Conservation (phyloP, 441 rosid genomes). For the Flueggea neowawraea region DNA sequence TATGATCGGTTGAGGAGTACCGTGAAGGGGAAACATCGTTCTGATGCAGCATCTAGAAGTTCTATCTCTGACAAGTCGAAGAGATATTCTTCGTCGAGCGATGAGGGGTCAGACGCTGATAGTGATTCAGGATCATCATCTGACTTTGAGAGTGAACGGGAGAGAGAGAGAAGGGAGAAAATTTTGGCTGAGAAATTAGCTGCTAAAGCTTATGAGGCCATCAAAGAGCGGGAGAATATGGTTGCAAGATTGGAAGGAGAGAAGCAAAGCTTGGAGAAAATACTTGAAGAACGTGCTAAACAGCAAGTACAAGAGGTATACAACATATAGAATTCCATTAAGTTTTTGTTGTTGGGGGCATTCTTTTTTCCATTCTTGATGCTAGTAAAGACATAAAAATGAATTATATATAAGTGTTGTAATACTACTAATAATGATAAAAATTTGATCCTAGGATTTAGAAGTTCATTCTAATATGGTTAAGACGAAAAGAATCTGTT, state of each 20-base stretch:
- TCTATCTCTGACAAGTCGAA: slow-evolving; percentile 40
- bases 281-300: slow-evolving; percentile 90
- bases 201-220: slow-evolving; percentile 69
- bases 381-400: too few species aligned
- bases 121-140: slow-evolving; percentile 70
- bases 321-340: not conserved
- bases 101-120: slow-evolving; percentile 54
- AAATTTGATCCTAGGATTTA: too few species aligned
- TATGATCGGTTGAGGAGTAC: slow-evolving; percentile 27
- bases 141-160: slow-evolving; percentile 78
- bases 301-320: slow-evolving; percentile 93
- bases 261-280: slow-evolving; percentile 92
- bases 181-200: slow-evolving; percentile 79
- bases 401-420: too few species aligned
- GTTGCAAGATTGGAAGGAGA: slow-evolving; percentile 96
- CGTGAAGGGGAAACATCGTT: slow-evolving; percentile 35
- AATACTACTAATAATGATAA: too few species aligned
- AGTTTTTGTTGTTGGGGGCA: not conserved
- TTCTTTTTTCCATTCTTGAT: too few species aligned
- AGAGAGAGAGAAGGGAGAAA: slow-evolving; percentile 75
- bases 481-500: too few species aligned
- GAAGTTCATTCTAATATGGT: too few species aligned
- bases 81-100: slow-evolving; percentile 31
- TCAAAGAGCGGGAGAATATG: slow-evolving; percentile 83
- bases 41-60: slow-evolving; percentile 29